Evolutionary conservation across 495 filamentous ascomycete genomes (phyloP).

Genomic region (Halenospora varia): DNA sequence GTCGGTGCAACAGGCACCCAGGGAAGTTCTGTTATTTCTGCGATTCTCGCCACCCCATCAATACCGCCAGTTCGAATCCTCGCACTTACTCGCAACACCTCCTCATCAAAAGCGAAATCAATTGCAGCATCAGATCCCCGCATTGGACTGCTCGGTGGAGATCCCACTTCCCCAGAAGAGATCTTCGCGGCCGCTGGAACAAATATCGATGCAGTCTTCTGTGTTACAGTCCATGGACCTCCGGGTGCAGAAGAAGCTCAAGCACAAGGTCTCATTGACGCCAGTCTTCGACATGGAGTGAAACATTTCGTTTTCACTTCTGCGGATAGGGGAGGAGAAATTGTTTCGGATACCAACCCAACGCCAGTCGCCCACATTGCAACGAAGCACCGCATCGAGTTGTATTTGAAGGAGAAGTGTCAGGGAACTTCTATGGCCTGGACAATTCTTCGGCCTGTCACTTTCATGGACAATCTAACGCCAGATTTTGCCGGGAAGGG

Average conservation of each 20-base stretch:
- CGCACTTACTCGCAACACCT: conserved; percentile 62
- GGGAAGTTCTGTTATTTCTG: conserved; percentile 55
- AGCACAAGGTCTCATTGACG: conserved; percentile 60
- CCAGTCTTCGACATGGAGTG: conserved; percentile 51
- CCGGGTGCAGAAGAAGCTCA: conserved; percentile 49
- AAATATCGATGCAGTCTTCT: conserved; percentile 39
- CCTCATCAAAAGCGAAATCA: conserved; percentile 50
- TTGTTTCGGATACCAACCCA: conserved; percentile 46
- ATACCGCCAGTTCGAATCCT: conserved; percentile 49
- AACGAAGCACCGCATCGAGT: conserved; percentile 63
- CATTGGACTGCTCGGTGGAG: conserved; percentile 9
- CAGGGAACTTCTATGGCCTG: conserved; percentile 44
- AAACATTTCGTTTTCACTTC: conserved; percentile 65
- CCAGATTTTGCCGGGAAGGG: conserved; percentile 56
- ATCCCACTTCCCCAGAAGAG: conserved; percentile 32
- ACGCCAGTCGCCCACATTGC: conserved; percentile 66
- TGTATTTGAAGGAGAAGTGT: conserved; percentile 42
- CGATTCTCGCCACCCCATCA: conserved; percentile 40
- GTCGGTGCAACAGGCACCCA: conserved; percentile 73
- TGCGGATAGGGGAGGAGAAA: conserved; percentile 63
- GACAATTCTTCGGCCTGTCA: conserved; percentile 59
- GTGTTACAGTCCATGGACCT: conserved; percentile 37
- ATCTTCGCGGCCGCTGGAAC: conserved; percentile 37
- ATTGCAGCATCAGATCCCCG: conserved; percentile 38
- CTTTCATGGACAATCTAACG: conserved; percentile 64